Base-by-base conservation (phyloP, 148 eudicot genomes). In the Drosera capensis region DNA sequence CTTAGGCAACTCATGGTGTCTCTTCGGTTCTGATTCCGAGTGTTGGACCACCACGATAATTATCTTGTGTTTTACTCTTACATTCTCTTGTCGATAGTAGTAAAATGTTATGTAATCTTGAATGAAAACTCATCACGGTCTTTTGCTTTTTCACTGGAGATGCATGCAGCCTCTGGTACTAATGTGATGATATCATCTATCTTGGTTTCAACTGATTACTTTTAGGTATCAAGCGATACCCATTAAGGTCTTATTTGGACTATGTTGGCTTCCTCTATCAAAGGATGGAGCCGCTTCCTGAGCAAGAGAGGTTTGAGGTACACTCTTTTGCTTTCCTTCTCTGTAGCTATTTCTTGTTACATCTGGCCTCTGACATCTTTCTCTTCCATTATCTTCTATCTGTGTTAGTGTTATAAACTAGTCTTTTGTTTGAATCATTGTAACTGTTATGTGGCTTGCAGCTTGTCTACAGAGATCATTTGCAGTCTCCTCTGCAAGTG, bases 401-500 rank as follows among this genome's bases (percentile, higher is more conserved):
- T 58, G 40, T 39, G 29, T 54, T 46, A n/a, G n/a, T 35, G 13
- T 19, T 20, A 30, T 12, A 23, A 5, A 23, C 14, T 21, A 23
- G 46, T 19, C 22, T 55, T 25, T 23, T 24, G 58, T 59, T 34
- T 38, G 17, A 24, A 11, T 29, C 9, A 26, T 51, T 26, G 21
- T 23, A 20, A 15, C n/a, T n/a, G 14, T 35, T 35, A 46, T 26
- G 46, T 18, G 2, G 13, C 6, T 64, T 49, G 66, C 82, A 90
- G 95, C 71, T 81, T 59, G 80, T 88, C 28, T 92, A 92, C 58
- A 75, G 95, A 45, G 99, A 85, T 59, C 81, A 71, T 59, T 58
- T 92, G 46, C 99, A 92, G 66, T 78, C 95, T 19, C 99, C 99
- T 22, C 68, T 92, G 73, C 99, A 92, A 64, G 99, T 80, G 64